Evolutionary conservation across 2,329 filamentous ascomycete species (phyloP).

Genomic region (Colletotrichum sp.): DNA sequence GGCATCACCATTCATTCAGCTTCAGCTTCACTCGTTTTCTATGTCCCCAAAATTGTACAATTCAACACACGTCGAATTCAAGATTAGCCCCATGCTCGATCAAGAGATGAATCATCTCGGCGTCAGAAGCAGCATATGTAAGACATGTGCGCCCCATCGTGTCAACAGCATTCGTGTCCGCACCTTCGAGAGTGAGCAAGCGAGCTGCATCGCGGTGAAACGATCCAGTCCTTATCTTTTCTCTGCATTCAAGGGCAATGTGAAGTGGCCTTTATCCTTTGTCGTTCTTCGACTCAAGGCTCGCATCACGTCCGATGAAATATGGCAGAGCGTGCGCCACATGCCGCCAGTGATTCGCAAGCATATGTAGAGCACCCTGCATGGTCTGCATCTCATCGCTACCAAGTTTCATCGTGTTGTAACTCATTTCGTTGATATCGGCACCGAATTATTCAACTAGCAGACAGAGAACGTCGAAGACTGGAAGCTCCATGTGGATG

Average conservation of each 20-base stretch:
- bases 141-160: conserved; percentile 12
- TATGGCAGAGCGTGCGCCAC: conserved; percentile 16
- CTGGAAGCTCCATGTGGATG: conserved; percentile 33
- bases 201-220: background rate
- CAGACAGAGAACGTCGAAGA: conserved; percentile 37
- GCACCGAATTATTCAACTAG: conserved; percentile 37
- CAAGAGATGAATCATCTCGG: background rate
- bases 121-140: background rate
- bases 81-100: conserved; percentile 11
- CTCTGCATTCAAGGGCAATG: background rate
- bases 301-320: background rate
- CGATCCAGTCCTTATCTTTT: background rate
- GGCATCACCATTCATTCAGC: background rate
- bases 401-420: fast-evolving
- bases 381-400: too few species aligned
- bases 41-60: too few species aligned
- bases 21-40: background rate
- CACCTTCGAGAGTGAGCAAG: background rate
- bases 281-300: background rate
- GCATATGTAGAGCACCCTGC: background rate
- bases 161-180: conserved; percentile 11
- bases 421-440: conserved; percentile 31
- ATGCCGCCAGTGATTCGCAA: conserved; percentile 18
- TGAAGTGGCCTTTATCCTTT: conserved; percentile 15
- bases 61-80: conserved; percentile 24